These are phyloP conservation scores for Tulasnella sp. DNA, from an alignment of 768 basidiomycete species.

Conservation along the genomic window DNA sequence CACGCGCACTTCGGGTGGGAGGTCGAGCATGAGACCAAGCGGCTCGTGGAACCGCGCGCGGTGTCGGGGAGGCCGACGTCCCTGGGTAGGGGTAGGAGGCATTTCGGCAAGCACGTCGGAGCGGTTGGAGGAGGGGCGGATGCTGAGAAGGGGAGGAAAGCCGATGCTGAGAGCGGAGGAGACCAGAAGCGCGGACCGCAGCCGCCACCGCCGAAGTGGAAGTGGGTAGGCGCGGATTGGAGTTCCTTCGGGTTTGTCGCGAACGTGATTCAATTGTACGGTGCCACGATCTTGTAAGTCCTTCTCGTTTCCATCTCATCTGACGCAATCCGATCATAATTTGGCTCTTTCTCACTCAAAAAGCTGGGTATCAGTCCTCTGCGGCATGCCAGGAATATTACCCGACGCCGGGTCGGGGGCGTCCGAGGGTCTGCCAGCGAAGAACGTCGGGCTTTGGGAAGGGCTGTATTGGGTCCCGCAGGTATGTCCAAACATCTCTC, in stretches of 20 bases:
- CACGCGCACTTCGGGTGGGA: constrained; percentile 37
- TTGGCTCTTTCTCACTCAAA: neutral
- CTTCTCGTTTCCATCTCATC: no score
- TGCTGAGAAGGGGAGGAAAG: neutral
- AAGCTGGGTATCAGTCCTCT: constrained; percentile 32
- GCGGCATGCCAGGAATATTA: constrained; percentile 37
- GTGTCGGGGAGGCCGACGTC: neutral
- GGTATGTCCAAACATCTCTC: neutral
- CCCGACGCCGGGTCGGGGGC: constrained; percentile 7
- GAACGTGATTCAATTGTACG: constrained; percentile 38
- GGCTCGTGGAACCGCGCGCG: neutral
- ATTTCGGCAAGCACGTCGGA: constrained; percentile 23
- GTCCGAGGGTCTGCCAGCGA: constrained; percentile 20
- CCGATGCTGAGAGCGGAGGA: no score
- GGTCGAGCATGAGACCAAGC: constrained; percentile 18
- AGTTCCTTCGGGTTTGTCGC: constrained; percentile 35
- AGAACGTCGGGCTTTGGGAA: constrained; percentile 33
- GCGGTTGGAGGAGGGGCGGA: no score
- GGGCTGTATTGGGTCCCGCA: constrained; percentile 36
- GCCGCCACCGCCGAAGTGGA: constrained; percentile 21
- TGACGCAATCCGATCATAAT: no score
- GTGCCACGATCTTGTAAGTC: constrained; percentile 35
- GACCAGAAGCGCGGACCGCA: no score
- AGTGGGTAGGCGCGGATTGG: constrained; percentile 35
- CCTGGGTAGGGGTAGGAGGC: constrained; percentile 27